Evolutionary conservation across 805 yeast species (phyloP).

Genomic region (Sugiyamaella smithiae): DNA sequence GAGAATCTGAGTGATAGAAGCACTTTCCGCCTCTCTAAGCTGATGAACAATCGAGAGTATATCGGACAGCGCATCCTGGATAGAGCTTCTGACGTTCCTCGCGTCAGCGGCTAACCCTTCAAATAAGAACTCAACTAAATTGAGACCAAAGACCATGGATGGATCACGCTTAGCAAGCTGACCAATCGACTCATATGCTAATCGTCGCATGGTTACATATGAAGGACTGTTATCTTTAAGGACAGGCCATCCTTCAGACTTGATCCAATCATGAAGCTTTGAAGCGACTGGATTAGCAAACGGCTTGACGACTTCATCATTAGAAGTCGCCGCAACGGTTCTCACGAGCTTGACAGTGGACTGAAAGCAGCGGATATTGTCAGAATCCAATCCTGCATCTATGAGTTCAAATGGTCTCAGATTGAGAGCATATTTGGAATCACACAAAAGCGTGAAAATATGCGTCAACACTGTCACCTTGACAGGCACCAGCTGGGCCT

Average conservation of each 20-base stretch:
- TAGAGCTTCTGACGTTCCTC: conserved; percentile 58
- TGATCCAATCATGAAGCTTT: conserved; percentile 25
- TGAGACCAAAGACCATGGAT: conserved; percentile 33
- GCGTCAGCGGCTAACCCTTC: conserved; percentile 65
- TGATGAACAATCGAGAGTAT: conserved; percentile 48
- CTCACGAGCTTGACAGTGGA: conserved; percentile 61
- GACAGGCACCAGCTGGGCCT: conserved; percentile 34
- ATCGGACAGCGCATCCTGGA: conserved; percentile 68
- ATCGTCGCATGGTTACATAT: conserved; percentile 22
- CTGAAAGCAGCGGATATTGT: conserved; percentile 50
- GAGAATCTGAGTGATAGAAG: conserved; percentile 41
- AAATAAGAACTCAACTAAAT: conserved; percentile 49
- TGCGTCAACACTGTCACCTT: conserved; percentile 52
- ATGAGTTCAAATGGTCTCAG: conserved; percentile 45
- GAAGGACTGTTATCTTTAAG: conserved; percentile 9
- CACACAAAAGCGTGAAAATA: conserved; percentile 48
- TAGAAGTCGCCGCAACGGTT: conserved; percentile 46
- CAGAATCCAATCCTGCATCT: conserved; percentile 54
- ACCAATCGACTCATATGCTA: conserved; percentile 77
- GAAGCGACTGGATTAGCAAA: conserved; percentile 20
- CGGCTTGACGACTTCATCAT: conserved; percentile 27
- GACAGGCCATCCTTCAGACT: conserved; percentile 34
- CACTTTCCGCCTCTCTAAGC: conserved; percentile 35
- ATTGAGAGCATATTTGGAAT: conserved; percentile 51
- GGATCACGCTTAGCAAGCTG: conserved; percentile 50